phyloP scores from a whole-genome alignment of 176 grass and related monocot genomes.

The Avena sativa region DNA sequence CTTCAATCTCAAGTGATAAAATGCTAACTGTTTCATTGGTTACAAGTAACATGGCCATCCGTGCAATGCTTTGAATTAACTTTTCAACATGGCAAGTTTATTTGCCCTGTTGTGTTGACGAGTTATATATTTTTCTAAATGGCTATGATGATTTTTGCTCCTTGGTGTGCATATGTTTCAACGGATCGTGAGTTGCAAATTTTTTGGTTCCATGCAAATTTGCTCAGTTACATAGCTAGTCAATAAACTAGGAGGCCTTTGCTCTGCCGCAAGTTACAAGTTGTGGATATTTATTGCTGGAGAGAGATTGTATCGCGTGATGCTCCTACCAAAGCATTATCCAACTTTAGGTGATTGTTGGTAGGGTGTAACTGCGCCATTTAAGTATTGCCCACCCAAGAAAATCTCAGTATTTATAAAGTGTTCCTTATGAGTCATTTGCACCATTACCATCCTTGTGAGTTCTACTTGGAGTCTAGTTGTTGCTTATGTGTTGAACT shows the following conservation, averaged over 20 bases:
- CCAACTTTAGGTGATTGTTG: not conserved
- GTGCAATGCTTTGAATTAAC: not conserved
- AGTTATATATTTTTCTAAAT: not conserved
- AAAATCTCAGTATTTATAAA: not conserved
- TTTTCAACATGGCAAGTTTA: not conserved
- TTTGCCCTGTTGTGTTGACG: not conserved
- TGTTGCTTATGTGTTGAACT: not conserved
- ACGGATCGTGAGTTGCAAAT: not conserved
- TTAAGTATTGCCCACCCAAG: not conserved
- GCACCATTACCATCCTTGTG: not conserved
- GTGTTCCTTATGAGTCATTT: not conserved
- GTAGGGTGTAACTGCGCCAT: not conserved
- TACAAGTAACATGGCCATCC: not conserved
- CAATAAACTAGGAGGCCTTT: constrained; percentile 28
- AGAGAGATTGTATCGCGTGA: not conserved
- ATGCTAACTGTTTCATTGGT: not conserved
- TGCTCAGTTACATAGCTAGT: not conserved
- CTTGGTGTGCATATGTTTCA: not conserved
- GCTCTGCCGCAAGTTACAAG: constrained; percentile 5
- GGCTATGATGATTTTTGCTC: not conserved
- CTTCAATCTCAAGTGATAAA: not conserved
- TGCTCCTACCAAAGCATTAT: not conserved
- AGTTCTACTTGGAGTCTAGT: not conserved
- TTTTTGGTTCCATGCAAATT: not conserved
- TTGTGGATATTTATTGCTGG: not conserved